phyloP scores from a whole-genome alignment of 495 filamentous ascomycete genomes.

The Neurospora tetraspora region DNA sequence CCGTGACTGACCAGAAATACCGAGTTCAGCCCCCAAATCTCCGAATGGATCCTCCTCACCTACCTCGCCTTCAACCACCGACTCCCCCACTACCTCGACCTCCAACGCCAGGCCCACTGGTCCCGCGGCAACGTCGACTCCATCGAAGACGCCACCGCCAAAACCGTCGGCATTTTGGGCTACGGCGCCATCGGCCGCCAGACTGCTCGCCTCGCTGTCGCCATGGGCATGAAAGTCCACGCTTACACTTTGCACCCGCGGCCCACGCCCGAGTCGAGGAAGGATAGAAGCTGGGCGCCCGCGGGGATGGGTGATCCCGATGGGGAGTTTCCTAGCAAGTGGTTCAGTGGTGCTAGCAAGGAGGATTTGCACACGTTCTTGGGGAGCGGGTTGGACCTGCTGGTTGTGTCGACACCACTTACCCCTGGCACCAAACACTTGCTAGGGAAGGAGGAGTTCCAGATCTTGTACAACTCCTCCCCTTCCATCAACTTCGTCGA shows the following conservation, averaged over 20 bases:
- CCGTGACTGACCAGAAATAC: too few relatives aligned
- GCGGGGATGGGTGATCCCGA: slow-evolving; percentile 70
- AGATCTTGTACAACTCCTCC: slow-evolving; percentile 35
- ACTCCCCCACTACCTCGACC: slow-evolving; percentile 13
- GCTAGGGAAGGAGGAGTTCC: slow-evolving; percentile 54
- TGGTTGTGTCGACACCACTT: slow-evolving; percentile 65
- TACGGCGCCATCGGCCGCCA: slow-evolving; percentile 58
- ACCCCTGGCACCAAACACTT: slow-evolving; percentile 59
- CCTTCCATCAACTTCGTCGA: not conserved
- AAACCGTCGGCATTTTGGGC: slow-evolving; percentile 36
- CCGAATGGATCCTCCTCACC: slow-evolving; percentile 62
- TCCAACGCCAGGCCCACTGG: slow-evolving; percentile 42
- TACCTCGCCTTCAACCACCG: slow-evolving; percentile 40
- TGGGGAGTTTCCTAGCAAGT: slow-evolving; percentile 58
- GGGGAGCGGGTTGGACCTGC: slow-evolving; percentile 57
- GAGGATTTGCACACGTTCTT: slow-evolving; percentile 57
- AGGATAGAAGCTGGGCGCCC: slow-evolving; percentile 59
- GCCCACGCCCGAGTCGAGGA: slow-evolving; percentile 43
- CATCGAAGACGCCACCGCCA: slow-evolving; percentile 33
- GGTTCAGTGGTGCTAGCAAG: slow-evolving; percentile 60
- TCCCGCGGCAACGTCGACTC: slow-evolving; percentile 19
- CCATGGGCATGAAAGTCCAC: slow-evolving; percentile 71
- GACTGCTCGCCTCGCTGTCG: slow-evolving; percentile 56
- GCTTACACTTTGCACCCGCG: slow-evolving; percentile 71
- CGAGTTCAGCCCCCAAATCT: slow-evolving; percentile 67